Evolutionary conservation across 495 filamentous ascomycete species (phyloP), one percentile per base, ranked within the genome.

Genomic region (Chaetomium cochliodes): DNA sequence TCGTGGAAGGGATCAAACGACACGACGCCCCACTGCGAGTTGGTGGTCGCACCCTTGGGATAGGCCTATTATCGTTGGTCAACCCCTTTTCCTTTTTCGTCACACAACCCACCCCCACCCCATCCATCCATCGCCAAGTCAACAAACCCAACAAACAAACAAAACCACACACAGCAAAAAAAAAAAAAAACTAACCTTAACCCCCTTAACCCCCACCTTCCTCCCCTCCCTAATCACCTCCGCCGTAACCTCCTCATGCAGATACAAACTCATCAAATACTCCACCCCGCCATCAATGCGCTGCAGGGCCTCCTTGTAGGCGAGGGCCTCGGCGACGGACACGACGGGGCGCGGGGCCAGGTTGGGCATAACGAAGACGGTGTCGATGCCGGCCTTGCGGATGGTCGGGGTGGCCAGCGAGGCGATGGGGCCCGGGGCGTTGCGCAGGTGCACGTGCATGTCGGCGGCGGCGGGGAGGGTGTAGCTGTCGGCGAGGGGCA

Each of bases 211-310:
- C 1, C 87, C 87, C 41, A 84, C 82, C 59, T 77, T 74, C 70
- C 87, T 88, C 28, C 92, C 92, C 68, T 89, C 85, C 51, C 82
- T 81, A 62, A 97, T 91, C 15, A 86, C 86, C 41, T 89, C 88
- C 7, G 92, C 90, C 3, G 90, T 96, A 56, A 96, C 84, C 30
- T 79, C 84, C 52, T 88, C 64, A 62, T 79, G 76, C 42, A 96
- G 85, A 73, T 94, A 97, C 28, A 97, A 82, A 5, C 91, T 90
- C 92, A 97, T 96, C 62, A 96, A 84, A 72, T 86, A 97, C 62
- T 83, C 87, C 50, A 97, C 87, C 42, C 84, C 82, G 0, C 88
- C 87, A 55, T 89, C 90, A 67, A 93, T 78, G 58, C 82, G 79
- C 67, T 84, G 77, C 55, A 97, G 82, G 11, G 80, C 79, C 58